These are phyloP conservation scores for Fragilariopsis cylindrus DNA, from an alignment of 108 stramenopile species.

Conservation along the genomic window DNA sequence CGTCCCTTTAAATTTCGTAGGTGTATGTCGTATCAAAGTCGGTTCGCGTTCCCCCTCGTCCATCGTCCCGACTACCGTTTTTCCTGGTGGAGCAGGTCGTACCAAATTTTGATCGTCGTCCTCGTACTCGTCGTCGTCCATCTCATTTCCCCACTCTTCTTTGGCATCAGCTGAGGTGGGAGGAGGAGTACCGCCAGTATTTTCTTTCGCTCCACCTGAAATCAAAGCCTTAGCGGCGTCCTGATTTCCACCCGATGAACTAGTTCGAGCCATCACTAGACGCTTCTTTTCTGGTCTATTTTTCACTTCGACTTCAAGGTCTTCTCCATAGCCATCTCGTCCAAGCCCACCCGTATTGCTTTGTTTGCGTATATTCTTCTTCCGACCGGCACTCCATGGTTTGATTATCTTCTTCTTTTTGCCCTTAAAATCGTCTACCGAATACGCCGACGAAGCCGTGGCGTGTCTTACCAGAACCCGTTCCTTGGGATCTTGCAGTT, in stretches of 20 bases:
- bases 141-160: not conserved
- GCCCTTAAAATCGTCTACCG: constrained; percentile 14
- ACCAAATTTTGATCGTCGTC: not conserved
- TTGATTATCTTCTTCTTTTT: constrained; percentile 18
- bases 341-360: constrained; percentile 5
- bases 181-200: not conserved
- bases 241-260: not conserved
- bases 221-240: constrained; percentile 18
- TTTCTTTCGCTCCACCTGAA: constrained; percentile 10
- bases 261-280: constrained; percentile 9
- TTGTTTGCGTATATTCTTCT: constrained; percentile 1
- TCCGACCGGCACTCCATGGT: constrained; percentile 14
- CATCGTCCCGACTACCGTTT: not conserved
- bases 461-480: constrained; percentile 10
- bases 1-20: not conserved
- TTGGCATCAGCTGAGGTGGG: not conserved
- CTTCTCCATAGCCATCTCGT: constrained; percentile 12
- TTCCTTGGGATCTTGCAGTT: constrained; percentile 13
- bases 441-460: constrained; percentile 8
- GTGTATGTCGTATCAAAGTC: not conserved
- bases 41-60: not conserved
- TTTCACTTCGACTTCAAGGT: constrained; percentile 5
- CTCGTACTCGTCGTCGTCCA: not conserved
- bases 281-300: constrained; percentile 10
- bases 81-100: not conserved